phyloP scores from a whole-genome alignment of 495 filamentous ascomycete genomes.

The Aspergillus ostianus region DNA sequence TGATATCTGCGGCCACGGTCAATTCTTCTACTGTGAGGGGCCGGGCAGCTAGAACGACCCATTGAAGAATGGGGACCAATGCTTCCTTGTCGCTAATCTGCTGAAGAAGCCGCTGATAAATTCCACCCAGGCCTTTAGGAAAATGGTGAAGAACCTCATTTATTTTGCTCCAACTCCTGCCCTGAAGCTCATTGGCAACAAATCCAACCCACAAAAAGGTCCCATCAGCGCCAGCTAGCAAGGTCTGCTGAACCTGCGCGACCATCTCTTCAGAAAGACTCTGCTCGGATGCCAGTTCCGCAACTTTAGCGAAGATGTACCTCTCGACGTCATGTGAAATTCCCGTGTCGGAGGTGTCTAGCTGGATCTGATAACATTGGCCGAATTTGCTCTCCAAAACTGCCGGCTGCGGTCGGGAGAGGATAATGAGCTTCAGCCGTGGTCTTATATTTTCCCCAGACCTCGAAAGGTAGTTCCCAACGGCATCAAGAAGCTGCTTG shows the following conservation, averaged over 20 bases:
- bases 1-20: slow-evolving; percentile 7
- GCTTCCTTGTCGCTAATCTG: slow-evolving; percentile 21
- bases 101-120: slow-evolving; percentile 25
- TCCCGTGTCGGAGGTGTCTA: slow-evolving; percentile 27
- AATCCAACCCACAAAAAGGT: slow-evolving; percentile 49
- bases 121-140: slow-evolving; percentile 20
- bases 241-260: slow-evolving; percentile 23
- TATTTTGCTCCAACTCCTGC: slow-evolving; percentile 11
- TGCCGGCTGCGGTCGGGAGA: slow-evolving; percentile 35
- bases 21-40: slow-evolving; percentile 25
- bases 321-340: slow-evolving; percentile 30
- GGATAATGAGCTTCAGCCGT: slow-evolving; percentile 33
- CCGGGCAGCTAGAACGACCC: slow-evolving; percentile 26
- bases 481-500: slow-evolving; percentile 29
- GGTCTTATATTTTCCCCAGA: slow-evolving; percentile 12
- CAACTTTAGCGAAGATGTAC: slow-evolving; percentile 37
- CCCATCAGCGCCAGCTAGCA: slow-evolving; percentile 36
- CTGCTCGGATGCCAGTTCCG: slow-evolving; percentile 31
- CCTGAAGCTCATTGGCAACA: slow-evolving; percentile 36
- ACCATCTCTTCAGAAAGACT: slow-evolving; percentile 9
- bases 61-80: slow-evolving; percentile 23
- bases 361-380: slow-evolving; percentile 12
- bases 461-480: slow-evolving; percentile 9
- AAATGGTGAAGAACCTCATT: slow-evolving; percentile 12
- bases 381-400: slow-evolving; percentile 25